Percentiles rank a stretch among this genome's conserved stretches.
Conservation (phyloP, 805 yeast genomes). For the Wickerhamiella australiensis region DNA sequence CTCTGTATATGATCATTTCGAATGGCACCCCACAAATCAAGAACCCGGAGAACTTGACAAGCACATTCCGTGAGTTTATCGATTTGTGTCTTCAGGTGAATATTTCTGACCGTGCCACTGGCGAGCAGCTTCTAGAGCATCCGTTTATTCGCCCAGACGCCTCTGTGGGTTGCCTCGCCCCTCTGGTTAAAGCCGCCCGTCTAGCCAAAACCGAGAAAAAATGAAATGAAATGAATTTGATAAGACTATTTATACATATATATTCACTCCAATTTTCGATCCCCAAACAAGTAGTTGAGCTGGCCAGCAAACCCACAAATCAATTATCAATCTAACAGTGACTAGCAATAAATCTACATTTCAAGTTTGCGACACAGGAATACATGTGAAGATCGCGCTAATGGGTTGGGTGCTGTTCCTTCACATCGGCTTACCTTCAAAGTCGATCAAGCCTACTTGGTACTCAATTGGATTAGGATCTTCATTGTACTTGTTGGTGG, state of each 20-base stretch:
- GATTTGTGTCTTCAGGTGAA: constrained; percentile 72
- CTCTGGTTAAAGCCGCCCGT: constrained; percentile 27
- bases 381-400: no score
- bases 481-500: constrained; percentile 17
- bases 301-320: no score
- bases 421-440: constrained; percentile 12
- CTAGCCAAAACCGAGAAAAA: constrained; percentile 20
- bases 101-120: constrained; percentile 67
- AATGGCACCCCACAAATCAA: constrained; percentile 92
- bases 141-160: constrained; percentile 36
- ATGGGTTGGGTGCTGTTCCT: no score
- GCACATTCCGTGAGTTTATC: constrained; percentile 55
- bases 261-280: not conserved
- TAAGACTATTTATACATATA: not conserved
- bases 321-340: no score
- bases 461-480: constrained; percentile 12
- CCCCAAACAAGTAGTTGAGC: no score
- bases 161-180: constrained; percentile 26
- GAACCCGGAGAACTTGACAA: constrained; percentile 69
- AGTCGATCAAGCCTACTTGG: constrained; percentile 16
- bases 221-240: not conserved
- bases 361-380: no score
- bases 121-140: constrained; percentile 57
- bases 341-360: no score
- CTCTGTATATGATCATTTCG: constrained; percentile 85